Evolutionary conservation across 257 asterid genomes (phyloP), one percentile per base, ranked within the genome.

Genomic region (Nicotiana noctiflora): DNA sequence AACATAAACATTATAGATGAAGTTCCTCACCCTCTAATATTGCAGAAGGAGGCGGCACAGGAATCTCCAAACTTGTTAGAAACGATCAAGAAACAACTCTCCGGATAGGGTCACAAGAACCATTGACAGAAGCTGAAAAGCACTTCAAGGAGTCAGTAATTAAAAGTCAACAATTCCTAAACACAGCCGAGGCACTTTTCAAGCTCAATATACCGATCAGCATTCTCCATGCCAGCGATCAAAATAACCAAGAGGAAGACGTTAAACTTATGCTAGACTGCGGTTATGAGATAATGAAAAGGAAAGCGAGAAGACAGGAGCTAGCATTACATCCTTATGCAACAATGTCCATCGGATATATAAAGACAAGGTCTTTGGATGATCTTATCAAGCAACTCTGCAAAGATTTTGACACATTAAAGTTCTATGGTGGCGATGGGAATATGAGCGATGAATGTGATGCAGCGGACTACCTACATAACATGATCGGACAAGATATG

Each of bases 141-240:
- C 79, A 87, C 27, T 93, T 95, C 77, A 95, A 93, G 84, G 94
- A 89, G 82, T 84, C 82, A 27, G 80, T 92, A 51, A 89, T 91
- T 7, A 92, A 88, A 82, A 90, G 89, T 25, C 95, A 91, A 76
- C 64, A 83, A 51, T 91, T 95, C 82, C 92, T 92, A 0, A 88
- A 92, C 84, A 87, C 96, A 6, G 91, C 99, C 55, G 99, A 95
- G 83, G 90, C 98, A 2, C 91, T 95, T 57, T 91, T 91, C 94
- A 92, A 91, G 84, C 97, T 95, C 90, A 91, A 92, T 80, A 87
- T 93, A 75, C 97, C 97, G 0, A 61, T 88, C 77, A 88, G 85
- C 84, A 85, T 87, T 46, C 94, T 91, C 56, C 92, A 91, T 18
- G 89, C 82, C 18, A 87, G 72, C 52, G 93, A 90, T 77, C 90